Percentiles rank a stretch among this genome's conserved stretches.
Conservation (phyloP, 345 rosid genomes). For the Diplotaxis tenuifolia region DNA sequence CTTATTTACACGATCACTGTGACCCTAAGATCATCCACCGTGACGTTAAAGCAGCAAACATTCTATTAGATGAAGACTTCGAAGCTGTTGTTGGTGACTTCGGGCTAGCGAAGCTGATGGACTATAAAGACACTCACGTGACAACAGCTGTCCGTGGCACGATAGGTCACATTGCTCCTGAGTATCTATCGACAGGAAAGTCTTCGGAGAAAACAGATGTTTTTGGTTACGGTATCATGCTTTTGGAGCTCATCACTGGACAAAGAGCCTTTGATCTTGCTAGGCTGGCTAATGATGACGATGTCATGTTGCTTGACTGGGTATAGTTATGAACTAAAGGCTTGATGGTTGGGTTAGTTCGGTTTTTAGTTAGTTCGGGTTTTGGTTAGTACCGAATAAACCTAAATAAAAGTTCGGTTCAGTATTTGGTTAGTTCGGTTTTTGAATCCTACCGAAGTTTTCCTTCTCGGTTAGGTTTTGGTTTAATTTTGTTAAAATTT, state of each 20-base stretch:
- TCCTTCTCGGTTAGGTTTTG: no score
- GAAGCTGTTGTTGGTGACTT: conserved; percentile 99
- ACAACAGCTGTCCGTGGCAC: conserved; percentile 98
- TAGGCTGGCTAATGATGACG: conserved; percentile 92
- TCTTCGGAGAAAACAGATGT: conserved; percentile 98
- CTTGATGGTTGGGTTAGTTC: no score
- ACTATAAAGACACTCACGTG: conserved; percentile 97
- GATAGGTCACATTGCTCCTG: conserved; percentile 96
- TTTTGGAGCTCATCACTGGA: conserved; percentile 89
- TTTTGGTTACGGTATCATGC: conserved; percentile 97
- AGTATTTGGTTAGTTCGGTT: no score
- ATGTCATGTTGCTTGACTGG: conserved; percentile 98
- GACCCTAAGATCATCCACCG: conserved; percentile 99
- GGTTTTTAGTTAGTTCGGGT: no score
- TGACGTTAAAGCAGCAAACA: conserved; percentile 97
- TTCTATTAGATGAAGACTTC: conserved; percentile 87
- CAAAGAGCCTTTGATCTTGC: conserved; percentile 99
- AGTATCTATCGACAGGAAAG: conserved; percentile 91
- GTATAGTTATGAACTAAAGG: no score
- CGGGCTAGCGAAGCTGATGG: conserved; percentile 95
- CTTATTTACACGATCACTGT: conserved; percentile 96
- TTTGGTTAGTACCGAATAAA: no score
- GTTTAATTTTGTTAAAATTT: no score
- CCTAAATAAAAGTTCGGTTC: no score
- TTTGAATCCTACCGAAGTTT: no score